Evolutionary conservation across 805 yeast genomes (phyloP), one percentile per base, ranked within the genome.

Genomic region (Cyberlindnera sargentensis): DNA sequence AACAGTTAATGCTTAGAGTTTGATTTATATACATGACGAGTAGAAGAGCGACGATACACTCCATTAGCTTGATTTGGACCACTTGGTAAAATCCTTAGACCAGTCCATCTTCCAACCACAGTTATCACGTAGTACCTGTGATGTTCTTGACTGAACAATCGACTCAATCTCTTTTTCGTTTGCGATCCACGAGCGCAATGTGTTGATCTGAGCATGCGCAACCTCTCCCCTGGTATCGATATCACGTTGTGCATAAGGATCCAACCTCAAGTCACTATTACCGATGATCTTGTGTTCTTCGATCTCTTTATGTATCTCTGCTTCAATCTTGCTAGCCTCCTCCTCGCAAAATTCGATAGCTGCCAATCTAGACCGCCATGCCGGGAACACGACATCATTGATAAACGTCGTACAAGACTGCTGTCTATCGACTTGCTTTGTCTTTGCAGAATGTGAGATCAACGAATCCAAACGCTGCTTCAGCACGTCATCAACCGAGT

Each of bases 161-260:
- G 34, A 32, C 31, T 75, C 80, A n/a, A 75, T 56, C 20, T 58
- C 52, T 29, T 48, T 47, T 44, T 73, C 76, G 48, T 71, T 73
- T 23, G 58, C 52, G 15, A 65, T 62, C 68, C 73, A 69, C 9
- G 53, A 60, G 11, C 45, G 43, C 8, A 74, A 42, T 4, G 55
- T 47, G 23, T 56, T 52, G 34, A 65, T 61, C 27, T 62, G 61
- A 4, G 31, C 41, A 39, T 39, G 43, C 41, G 60, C 60, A 4
- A 50, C 45, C 15, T 63, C 63, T 15, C 60, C 56, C 20, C 57
- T 55, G 6, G 61, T 61, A 24, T 59, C 47, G 6, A 60, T 34
- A 37, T 72, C 74, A 40, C 70, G 64, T 8, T 65, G 61, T 4
- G 74, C 75, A 49, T 77, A 77, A 1, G 82, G 81, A 51, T 77